A percentile compares a stretch with the other conserved stretches of the same genome.
These are phyloP conservation scores for Aspergillus texensis DNA, from an alignment of 2,329 filamentous ascomycete species.

Conservation along the genomic window DNA sequence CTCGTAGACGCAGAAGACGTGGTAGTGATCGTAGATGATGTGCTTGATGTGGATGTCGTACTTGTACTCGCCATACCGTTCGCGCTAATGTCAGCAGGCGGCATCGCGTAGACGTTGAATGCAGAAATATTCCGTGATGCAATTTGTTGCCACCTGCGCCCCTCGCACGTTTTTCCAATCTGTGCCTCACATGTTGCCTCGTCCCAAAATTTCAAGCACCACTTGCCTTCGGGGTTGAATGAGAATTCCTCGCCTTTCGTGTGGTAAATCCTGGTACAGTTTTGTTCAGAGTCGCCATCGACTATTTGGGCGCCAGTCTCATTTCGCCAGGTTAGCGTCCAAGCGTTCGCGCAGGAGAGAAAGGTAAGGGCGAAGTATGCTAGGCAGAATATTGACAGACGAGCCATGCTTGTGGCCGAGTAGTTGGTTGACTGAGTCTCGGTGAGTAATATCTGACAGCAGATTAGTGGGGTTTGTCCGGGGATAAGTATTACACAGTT, in stretches of 20 bases:
- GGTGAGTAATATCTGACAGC: neutral
- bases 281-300: neutral
- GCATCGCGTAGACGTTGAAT: constrained; percentile 19
- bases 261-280: constrained; percentile 20
- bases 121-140: constrained; percentile 14
- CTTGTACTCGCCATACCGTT: constrained; percentile 8
- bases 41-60: neutral
- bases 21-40: neutral
- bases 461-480: neutral
- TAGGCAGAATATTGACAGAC: neutral
- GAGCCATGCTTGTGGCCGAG: constrained; percentile 7
- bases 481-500: neutral
- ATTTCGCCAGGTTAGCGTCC: constrained; percentile 20
- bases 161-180: constrained; percentile 15
- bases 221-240: constrained; percentile 19
- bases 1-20: neutral
- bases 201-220: constrained; percentile 18
- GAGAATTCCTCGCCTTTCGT: constrained; percentile 13
- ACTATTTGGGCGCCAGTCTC: constrained; percentile 11
- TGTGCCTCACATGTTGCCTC: constrained; percentile 9
- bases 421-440: too few species aligned
- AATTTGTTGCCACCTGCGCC: constrained; percentile 9
- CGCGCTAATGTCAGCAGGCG: constrained; percentile 3
- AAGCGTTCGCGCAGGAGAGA: constrained; percentile 7
- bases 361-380: constrained; percentile 1